A percentile compares a stretch with the other conserved stretches of the same genome.
Conservation (phyloP, 371 early-diverging fungal genomes). For the Saksenaea oblongispora region DNA sequence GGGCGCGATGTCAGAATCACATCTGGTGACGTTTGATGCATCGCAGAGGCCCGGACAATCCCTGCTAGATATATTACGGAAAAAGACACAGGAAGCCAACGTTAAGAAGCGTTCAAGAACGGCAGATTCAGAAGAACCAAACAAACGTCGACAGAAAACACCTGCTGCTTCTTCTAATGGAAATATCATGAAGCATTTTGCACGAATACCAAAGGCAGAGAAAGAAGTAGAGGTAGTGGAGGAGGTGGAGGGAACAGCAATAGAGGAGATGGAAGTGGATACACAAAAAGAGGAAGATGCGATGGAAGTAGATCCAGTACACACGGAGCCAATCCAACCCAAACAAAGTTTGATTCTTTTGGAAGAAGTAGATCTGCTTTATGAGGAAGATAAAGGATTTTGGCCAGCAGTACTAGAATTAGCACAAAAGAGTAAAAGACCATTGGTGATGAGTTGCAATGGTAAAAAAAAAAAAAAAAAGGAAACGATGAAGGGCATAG, state of each 20-base stretch:
- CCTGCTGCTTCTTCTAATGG: background rate
- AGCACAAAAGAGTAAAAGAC: conserved; percentile 70
- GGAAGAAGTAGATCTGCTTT: conserved; percentile 81
- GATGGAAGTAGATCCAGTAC: background rate
- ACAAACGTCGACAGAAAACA: conserved; percentile 3
- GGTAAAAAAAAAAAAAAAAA: conserved; percentile 39
- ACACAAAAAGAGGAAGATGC: conserved; percentile 1
- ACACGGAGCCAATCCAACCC: conserved; percentile 4
- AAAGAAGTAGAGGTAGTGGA: background rate
- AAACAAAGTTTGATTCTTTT: conserved; percentile 69
- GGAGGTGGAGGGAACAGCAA: background rate
- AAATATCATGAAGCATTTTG: conserved; percentile 27
- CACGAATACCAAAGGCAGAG: conserved; percentile 10
- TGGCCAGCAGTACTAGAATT: conserved; percentile 71
- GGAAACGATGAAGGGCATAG: too few species aligned
- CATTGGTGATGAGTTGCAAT: conserved; percentile 80
- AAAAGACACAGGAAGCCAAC: conserved; percentile 3
- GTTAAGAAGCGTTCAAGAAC: conserved; percentile 8
- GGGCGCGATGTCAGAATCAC: conserved; percentile 73
- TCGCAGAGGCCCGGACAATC: background rate
- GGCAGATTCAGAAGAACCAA: conserved; percentile 8
- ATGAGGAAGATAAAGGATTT: conserved; percentile 81
- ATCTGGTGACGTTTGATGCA: conserved; percentile 44
- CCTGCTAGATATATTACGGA: conserved; percentile 10
- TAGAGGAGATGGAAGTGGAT: background rate